Evolutionary conservation across 1,284 basidiomycete species (phyloP), one percentile per base, ranked within the genome.

Genomic region (Rhodotorula sp.): DNA sequence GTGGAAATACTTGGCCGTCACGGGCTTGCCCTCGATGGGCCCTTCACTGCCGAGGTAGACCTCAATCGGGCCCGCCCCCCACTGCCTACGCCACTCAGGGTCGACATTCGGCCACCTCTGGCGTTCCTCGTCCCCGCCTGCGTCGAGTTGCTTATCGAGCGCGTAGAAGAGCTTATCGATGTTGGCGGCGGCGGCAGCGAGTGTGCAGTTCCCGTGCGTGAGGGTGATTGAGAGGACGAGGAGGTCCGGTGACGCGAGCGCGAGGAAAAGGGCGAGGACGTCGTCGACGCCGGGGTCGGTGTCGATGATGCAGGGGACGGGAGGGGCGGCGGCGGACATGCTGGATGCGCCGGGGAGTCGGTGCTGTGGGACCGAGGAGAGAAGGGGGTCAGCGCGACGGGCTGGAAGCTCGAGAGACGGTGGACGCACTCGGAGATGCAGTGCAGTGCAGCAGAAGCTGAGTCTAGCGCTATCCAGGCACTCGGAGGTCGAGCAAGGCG

Each of bases 1-100:
- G 64, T 78, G 78, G 71, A 98, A 96, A 81, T 95, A 97, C 73
- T 90, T 87, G 21, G 96, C 95, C 66, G 87, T 89, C 77, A 92
- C 89, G 46, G 87, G 81, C 37, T 87, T 86, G 7, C 94, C 94
- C 61, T 88, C 85, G 4, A 97, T 84, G 8, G 96, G 96, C 0
- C 84, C 85, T n/a, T 84, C 82, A 61, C 85, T 82, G 1, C 86
- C 64, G 37, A 73, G 36, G 64, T 88, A 68, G 91, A 84, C 60
- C 50, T 62, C 34, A 34, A 91, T 85, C 0, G 89, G 88, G 5
- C 71, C 73, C 2, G 34, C 59, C 13, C 69, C 72, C 10, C 44
- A 48, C 46, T 29, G 36, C 36, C 19, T n/a, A 61, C 72, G 61
- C 55, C 66, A 62, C 48, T 73, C 64, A 58, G 64, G 39, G 66